phyloP scores from a whole-genome alignment of 75 land plant genomes.

The Sequoiadendron giganteum region DNA sequence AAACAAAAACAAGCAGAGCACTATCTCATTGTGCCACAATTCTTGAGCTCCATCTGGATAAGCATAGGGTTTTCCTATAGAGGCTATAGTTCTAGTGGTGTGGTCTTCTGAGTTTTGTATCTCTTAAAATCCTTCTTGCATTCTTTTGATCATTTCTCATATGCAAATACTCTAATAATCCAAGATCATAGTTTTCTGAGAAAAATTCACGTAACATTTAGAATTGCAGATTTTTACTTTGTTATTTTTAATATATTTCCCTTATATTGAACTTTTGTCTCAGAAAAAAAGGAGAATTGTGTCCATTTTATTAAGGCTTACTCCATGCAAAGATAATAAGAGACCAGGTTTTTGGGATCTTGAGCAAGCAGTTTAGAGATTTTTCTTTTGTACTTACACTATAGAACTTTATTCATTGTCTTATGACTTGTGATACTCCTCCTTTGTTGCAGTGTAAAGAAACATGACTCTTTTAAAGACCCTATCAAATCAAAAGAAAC shows the following conservation, averaged over 20 bases:
- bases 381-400: constrained; percentile 1
- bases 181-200: neutral
- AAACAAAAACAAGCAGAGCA: neutral
- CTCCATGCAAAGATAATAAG: neutral
- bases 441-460: constrained; percentile 70
- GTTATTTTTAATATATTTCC: neutral
- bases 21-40: neutral
- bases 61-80: neutral
- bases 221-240: neutral
- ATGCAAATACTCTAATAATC: too few relatives aligned
- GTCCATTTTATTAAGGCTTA: neutral
- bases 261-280: neutral
- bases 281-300: neutral
- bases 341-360: neutral
- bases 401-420: neutral
- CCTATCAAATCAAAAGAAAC: constrained; percentile 88
- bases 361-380: neutral
- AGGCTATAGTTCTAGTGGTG: neutral
- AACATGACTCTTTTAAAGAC: constrained; percentile 66
- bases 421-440: constrained; percentile 7
- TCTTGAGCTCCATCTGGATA: neutral
- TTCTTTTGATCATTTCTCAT: neutral
- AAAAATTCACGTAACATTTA: neutral
- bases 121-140: neutral
- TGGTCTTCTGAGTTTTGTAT: neutral